Evolutionary conservation across 495 filamentous ascomycete genomes (phyloP), one percentile per base, ranked within the genome.

Genomic region (Aspergillus coremiiformis): DNA sequence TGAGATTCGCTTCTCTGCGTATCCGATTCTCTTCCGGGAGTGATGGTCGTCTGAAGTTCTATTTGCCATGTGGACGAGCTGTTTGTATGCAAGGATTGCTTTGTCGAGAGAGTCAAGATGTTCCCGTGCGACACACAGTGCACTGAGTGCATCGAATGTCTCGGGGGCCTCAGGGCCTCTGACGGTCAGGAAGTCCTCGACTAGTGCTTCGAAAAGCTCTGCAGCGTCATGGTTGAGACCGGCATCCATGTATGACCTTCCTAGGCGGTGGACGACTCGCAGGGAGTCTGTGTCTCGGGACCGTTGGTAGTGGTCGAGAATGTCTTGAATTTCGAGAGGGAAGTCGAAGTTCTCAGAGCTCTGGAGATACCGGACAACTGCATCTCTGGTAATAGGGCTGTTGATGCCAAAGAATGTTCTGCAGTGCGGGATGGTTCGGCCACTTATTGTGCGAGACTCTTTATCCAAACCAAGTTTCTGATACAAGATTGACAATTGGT

Each of bases 271-370:
- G 26, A 68, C 55, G n/a, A 68, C 65, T 9, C 57, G 54, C 6
- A 66, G 58, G 17, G 56, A 56, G 21, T 66, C 63, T 2, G 54
- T 29, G 11, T 60, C 56, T 10, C 51, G 57, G 20, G 60, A 64
- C 6, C 52, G 53, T 43, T 61, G 59, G 42, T 66, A 68, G 3
- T 55, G 41, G 14, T 64, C 61, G 8, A 68, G 53, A 12, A 61
- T 57, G 9, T 60, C 54, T 46, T 58, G 54, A 41, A 68, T 59
- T 14, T 68, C 63, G 3, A 52, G 11, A 2, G 65, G 58, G 23
- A 68, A 68, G 47, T 68, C 65, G 30, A 66, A 64, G 44, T 63
- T 64, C 3, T 63, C 59, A 1, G 65, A 57, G 39, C 52, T 53
- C 14, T 64, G 57, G 1, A 68, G 41, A 43, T 66, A 68, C 20